A percentile compares a stretch with the other conserved stretches of the same genome.
phyloP scores from a whole-genome alignment of 352 stramenopile species.

The Phytophthora hibernalis region DNA sequence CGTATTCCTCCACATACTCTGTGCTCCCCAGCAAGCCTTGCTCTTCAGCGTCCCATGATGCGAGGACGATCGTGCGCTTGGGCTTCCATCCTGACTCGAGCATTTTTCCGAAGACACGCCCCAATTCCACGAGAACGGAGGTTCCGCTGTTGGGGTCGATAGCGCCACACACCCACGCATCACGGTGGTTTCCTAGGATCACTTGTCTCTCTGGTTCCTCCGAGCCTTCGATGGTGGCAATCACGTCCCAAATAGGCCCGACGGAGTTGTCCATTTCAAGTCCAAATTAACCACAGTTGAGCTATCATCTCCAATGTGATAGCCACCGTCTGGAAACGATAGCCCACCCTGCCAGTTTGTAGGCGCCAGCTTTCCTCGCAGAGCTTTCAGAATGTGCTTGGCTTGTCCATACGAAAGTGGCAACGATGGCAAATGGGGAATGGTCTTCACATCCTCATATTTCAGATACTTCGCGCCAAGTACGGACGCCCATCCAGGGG shows the following conservation, averaged over 20 bases:
- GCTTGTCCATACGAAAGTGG: conserved; percentile 84
- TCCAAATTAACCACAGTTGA: conserved; percentile 65
- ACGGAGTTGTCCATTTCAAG: conserved; percentile 81
- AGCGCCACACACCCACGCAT: conserved; percentile 90
- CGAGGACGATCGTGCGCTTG: conserved; percentile 76
- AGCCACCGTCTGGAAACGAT: conserved; percentile 51
- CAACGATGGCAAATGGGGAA: conserved; percentile 75
- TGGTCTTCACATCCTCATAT: conserved; percentile 53
- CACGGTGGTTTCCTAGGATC: conserved; percentile 90
- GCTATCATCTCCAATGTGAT: conserved; percentile 72
- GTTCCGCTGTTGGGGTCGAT: conserved; percentile 88
- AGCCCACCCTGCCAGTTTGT: conserved; percentile 67
- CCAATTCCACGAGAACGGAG: conserved; percentile 77
- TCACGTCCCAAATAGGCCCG: conserved; percentile 87
- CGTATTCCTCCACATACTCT: conserved; percentile 81
- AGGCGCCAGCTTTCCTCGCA: conserved; percentile 61
- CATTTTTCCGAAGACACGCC: conserved; percentile 66
- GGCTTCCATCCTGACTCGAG: conserved; percentile 72
- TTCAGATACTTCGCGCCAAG: conserved; percentile 45
- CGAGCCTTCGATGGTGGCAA: conserved; percentile 73
- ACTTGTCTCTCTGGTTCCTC: conserved; percentile 66
- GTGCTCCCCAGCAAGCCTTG: conserved; percentile 86
- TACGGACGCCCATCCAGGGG: conserved; percentile 48
- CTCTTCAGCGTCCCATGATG: conserved; percentile 90
- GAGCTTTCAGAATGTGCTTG: conserved; percentile 61